Percentiles rank a stretch among this genome's conserved stretches.
Conservation (phyloP, 495 filamentous ascomycete genomes). For the Cryomyces minteri region DNA sequence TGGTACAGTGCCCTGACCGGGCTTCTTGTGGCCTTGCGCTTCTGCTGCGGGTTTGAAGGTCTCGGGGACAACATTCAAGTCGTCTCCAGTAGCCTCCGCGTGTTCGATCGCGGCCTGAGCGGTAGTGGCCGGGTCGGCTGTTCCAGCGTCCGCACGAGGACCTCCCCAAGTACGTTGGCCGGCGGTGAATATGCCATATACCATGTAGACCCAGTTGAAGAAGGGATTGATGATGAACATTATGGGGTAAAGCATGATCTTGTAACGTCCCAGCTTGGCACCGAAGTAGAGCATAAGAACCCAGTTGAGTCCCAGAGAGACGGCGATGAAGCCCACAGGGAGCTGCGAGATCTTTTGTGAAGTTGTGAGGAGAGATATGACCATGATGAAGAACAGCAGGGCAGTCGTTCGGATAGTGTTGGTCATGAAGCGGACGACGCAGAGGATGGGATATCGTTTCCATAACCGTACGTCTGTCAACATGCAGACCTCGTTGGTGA, state of each 20-base stretch:
- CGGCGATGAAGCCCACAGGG: constrained; percentile 83
- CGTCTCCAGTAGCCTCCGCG: constrained; percentile 64
- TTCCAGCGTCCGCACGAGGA: constrained; percentile 77
- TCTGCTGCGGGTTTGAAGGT: constrained; percentile 61
- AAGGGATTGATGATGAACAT: constrained; percentile 96
- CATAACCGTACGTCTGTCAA: constrained; percentile 84
- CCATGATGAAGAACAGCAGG: constrained; percentile 88
- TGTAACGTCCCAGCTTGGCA: constrained; percentile 66
- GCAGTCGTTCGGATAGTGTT: constrained; percentile 95
- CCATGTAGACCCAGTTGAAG: constrained; percentile 98
- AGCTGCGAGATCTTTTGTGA: constrained; percentile 58
- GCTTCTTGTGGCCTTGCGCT: constrained; percentile 23
- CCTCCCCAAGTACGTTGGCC: constrained; percentile 95
- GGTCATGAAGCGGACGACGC: constrained; percentile 78
- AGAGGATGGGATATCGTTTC: constrained; percentile 81
- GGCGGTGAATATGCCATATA: constrained; percentile 74
- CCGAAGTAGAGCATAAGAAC: constrained; percentile 94
- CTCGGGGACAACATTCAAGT: constrained; percentile 81
- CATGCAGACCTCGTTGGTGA: constrained; percentile 98
- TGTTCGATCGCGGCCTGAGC: constrained; percentile 69
- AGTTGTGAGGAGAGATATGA: constrained; percentile 73
- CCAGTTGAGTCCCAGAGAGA: constrained; percentile 93
- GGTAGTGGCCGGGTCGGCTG: constrained; percentile 61
- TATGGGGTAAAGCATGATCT: constrained; percentile 84
- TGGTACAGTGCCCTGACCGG: constrained; percentile 21